A percentile compares a stretch with the other conserved stretches of the same genome.
phyloP scores from a whole-genome alignment of 2,329 filamentous ascomycete species.

The Calcarisporium arbuscula region DNA sequence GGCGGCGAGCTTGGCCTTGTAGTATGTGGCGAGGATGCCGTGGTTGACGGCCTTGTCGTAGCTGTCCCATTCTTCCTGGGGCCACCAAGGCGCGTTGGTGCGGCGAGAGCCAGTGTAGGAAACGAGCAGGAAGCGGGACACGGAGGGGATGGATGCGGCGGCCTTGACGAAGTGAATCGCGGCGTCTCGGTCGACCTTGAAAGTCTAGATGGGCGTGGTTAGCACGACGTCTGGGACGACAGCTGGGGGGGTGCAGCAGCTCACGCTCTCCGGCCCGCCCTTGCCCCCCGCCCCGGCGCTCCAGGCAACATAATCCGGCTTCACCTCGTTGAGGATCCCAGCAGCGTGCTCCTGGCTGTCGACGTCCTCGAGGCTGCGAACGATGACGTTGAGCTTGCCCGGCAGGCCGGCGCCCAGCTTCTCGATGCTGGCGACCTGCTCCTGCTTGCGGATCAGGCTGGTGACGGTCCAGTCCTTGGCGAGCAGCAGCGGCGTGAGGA shows the following conservation, averaged over 20 bases:
- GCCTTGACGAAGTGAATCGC: conserved; percentile 57
- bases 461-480: conserved; percentile 70
- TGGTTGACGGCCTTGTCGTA: conserved; percentile 33
- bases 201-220: conserved; percentile 36
- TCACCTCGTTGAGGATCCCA: conserved; percentile 53
- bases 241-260: not conserved
- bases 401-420: conserved; percentile 51
- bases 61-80: conserved; percentile 41
- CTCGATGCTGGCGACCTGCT: conserved; percentile 59
- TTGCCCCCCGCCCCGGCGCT: conserved; percentile 58
- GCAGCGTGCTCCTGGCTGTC: conserved; percentile 56
- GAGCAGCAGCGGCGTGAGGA: conserved; percentile 71
- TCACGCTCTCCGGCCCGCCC: conserved; percentile 44
- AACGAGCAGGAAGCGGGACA: conserved; percentile 59
- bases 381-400: conserved; percentile 61
- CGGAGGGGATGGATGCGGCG: conserved; percentile 43
- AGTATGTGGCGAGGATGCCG: conserved; percentile 44
- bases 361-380: conserved; percentile 67
- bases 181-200: conserved; percentile 56
- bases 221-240: conserved; percentile 4
- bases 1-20: conserved; percentile 53
- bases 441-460: conserved; percentile 67
- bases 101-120: conserved; percentile 54
- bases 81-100: conserved; percentile 49
- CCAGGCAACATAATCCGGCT: conserved; percentile 63